Conservation (phyloP, 116 monocot species). For the Phalaenopsis hybrid region DNA sequence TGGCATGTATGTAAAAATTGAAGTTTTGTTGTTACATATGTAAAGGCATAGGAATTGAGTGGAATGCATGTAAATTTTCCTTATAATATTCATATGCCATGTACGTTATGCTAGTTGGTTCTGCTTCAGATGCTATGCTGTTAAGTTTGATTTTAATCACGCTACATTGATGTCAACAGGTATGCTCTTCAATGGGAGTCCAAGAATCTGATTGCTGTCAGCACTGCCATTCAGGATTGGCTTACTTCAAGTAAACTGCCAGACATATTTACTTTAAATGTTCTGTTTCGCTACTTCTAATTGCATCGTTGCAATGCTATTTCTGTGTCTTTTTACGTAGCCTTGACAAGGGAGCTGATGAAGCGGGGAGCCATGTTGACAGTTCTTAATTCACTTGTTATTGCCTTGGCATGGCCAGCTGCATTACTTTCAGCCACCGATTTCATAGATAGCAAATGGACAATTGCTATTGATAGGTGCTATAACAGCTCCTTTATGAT, state of each 20-base stretch:
- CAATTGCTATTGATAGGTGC: slow-evolving; percentile 93
- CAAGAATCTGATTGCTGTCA: slow-evolving; percentile 75
- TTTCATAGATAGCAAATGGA: slow-evolving; percentile 98
- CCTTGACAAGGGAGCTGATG: slow-evolving; percentile 68
- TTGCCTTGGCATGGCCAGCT: slow-evolving; percentile 92
- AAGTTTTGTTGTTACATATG: too few relatives aligned
- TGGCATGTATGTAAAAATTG: too few relatives aligned
- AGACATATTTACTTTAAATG: neutral
- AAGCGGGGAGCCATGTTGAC: slow-evolving; percentile 97
- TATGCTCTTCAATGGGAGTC: slow-evolving; percentile 95
- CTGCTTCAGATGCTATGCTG: neutral
- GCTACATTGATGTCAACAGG: slow-evolving; percentile 22
- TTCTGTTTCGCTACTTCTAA: neutral
- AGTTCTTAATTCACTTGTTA: slow-evolving; percentile 67
- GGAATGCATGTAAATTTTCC: too few relatives aligned
- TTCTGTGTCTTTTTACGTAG: slow-evolving; percentile 27
- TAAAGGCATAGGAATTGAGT: too few relatives aligned
- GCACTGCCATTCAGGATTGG: slow-evolving; percentile 96
- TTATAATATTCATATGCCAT: neutral
- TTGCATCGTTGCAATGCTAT: neutral
- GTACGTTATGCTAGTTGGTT: neutral
- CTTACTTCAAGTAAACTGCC: slow-evolving; percentile 76
- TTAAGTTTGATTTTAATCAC: neutral
- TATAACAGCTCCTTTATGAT: neutral
- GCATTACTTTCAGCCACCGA: slow-evolving; percentile 70